A percentile compares a stretch with the other conserved stretches of the same genome.
Evolutionary conservation across 1,284 basidiomycete genomes (phyloP).

Genomic region (Gomphus sp.): DNA sequence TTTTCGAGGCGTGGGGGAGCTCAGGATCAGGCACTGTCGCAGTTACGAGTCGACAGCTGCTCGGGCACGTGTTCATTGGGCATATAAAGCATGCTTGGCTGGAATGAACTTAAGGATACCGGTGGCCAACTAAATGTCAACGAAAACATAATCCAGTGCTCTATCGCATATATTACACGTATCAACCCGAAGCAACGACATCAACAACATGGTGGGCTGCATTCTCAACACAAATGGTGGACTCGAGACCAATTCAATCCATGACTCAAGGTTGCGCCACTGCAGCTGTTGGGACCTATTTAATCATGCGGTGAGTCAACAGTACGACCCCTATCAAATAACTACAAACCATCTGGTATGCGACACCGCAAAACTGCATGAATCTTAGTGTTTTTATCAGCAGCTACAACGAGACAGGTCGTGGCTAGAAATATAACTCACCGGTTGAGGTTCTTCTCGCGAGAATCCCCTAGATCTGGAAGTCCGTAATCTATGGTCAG

Average conservation of each 20-base stretch:
- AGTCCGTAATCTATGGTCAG: slow-evolving; percentile 38
- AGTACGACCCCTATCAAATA: not conserved
- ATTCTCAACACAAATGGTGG: not conserved
- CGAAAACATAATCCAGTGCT: not conserved
- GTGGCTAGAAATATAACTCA: not conserved
- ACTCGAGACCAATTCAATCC: not conserved
- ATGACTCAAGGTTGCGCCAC: slow-evolving; percentile 4
- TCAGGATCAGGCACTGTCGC: not conserved
- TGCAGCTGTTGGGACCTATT: slow-evolving; percentile 8
- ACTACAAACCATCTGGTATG: slow-evolving; percentile 30
- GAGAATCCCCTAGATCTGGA: slow-evolving; percentile 15
- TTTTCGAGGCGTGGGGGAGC: not conserved
- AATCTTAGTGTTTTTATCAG: slow-evolving; percentile 17
- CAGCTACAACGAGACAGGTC: too few relatives aligned
- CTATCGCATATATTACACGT: not conserved
- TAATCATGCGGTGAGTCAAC: not conserved
- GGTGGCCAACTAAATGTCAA: not conserved
- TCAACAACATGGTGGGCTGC: not conserved
- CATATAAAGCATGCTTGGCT: not conserved
- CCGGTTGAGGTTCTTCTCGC: slow-evolving; percentile 37
- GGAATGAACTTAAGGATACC: not conserved
- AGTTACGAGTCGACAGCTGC: not conserved
- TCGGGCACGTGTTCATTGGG: not conserved
- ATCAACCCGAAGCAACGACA: not conserved
- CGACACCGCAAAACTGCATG: slow-evolving; percentile 42